Conservation (phyloP, 108 stramenopile genomes). For the Chaetoceros tenuissimus region DNA sequence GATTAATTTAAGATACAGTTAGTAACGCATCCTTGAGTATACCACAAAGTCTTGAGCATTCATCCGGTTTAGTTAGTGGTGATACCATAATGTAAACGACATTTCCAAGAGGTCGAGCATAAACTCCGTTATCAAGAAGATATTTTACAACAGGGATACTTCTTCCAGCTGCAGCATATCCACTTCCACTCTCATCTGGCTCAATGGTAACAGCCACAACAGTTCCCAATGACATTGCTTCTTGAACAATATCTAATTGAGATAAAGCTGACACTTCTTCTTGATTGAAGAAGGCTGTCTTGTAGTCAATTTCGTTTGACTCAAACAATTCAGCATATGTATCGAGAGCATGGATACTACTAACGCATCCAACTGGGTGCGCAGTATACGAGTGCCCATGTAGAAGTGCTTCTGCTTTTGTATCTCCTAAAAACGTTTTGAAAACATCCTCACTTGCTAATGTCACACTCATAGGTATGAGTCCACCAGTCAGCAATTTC, state of each 20-base stretch:
- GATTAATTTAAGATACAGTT: too few relatives aligned
- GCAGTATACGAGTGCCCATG: constrained; percentile 18
- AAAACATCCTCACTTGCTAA: constrained; percentile 15
- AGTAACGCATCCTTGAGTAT: background rate
- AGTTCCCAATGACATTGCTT: constrained; percentile 11
- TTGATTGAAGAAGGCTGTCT: constrained; percentile 3
- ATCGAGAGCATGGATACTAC: constrained; percentile 16
- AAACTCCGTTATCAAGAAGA: constrained; percentile 4
- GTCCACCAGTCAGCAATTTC: constrained; percentile 13
- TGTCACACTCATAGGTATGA: constrained; percentile 9
- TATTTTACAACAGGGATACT: background rate
- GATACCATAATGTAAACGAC: constrained; percentile 23
- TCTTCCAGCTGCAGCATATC: constrained; percentile 6
- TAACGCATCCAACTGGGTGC: constrained; percentile 17
- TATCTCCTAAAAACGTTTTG: constrained; percentile 16
- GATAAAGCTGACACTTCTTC: constrained; percentile 10
- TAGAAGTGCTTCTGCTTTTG: constrained; percentile 10
- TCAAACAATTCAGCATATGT: constrained; percentile 8
- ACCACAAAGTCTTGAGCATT: constrained; percentile 5
- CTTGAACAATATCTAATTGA: constrained; percentile 11
- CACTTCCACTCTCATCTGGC: constrained; percentile 3
- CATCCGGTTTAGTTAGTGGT: constrained; percentile 7
- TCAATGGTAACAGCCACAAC: constrained; percentile 13
- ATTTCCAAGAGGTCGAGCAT: constrained; percentile 18
- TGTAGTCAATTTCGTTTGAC: background rate